phyloP scores from a whole-genome alignment of 2,329 filamentous ascomycete species.

The Trichoderma polysporum region DNA sequence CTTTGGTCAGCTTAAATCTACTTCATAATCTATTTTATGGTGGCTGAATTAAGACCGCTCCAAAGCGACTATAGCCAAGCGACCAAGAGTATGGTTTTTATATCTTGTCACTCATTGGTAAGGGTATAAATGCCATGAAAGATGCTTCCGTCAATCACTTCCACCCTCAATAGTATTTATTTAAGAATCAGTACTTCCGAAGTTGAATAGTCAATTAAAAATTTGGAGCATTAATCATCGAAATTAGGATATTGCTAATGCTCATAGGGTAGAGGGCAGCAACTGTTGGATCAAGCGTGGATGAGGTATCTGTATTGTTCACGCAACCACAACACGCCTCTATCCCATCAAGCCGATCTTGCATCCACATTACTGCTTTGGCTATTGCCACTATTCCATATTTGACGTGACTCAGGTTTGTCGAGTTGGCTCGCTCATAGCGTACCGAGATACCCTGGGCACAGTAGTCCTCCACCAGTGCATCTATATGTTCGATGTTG shows the following conservation, averaged over 20 bases:
- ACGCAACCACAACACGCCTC: background rate
- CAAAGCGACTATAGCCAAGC: background rate
- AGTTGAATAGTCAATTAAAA: background rate
- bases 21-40: background rate
- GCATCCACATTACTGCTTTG: conserved; percentile 22
- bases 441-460: conserved; percentile 39
- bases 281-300: background rate
- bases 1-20: background rate
- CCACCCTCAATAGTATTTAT: background rate
- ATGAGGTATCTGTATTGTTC: background rate
- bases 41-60: too few relatives aligned
- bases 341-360: conserved; percentile 18
- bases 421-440: conserved; percentile 45
- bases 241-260: background rate
- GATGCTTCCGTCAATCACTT: background rate
- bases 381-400: conserved; percentile 21
- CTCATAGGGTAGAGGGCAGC: background rate
- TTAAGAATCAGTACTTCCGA: background rate
- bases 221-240: background rate
- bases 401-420: conserved; percentile 35
- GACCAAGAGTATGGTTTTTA: background rate
- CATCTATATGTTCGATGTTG: conserved; percentile 43
- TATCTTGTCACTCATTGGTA: background rate
- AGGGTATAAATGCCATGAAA: background rate
- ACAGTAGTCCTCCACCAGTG: conserved; percentile 44